Evolutionary conservation across 163 green algal genomes (phyloP).

Genomic region (Scenedesmus sp.): DNA sequence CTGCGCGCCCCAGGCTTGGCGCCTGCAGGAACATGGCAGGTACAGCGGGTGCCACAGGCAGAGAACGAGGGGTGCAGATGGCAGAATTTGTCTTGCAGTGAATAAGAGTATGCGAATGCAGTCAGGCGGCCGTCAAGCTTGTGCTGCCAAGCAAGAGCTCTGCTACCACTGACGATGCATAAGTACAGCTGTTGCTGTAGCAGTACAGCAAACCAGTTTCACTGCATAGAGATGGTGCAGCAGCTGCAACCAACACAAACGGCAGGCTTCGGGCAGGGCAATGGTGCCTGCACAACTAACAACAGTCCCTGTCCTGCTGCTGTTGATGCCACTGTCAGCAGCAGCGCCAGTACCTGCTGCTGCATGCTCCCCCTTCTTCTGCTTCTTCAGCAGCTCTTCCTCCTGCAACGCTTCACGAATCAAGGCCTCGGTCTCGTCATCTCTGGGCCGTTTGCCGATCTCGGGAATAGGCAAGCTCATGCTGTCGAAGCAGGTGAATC

Average conservation of each 20-base stretch:
- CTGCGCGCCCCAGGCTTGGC: background rate
- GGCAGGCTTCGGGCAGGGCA: no score
- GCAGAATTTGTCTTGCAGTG: background rate
- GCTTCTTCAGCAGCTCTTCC: slow-evolving; percentile 62
- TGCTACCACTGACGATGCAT: background rate
- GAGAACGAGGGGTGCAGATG: background rate
- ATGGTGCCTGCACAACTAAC: background rate
- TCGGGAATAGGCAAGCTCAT: slow-evolving; percentile 41
- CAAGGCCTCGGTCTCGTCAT: slow-evolving; percentile 50
- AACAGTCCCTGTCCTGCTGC: background rate
- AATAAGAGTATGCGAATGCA: background rate
- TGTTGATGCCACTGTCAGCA: background rate
- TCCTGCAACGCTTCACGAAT: slow-evolving; percentile 61
- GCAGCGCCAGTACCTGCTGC: slow-evolving; percentile 16
- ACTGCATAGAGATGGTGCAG: no score
- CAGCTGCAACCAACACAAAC: background rate
- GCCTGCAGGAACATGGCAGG: background rate
- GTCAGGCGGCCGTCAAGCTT: background rate
- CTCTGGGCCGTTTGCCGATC: slow-evolving; percentile 31
- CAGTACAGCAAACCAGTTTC: no score
- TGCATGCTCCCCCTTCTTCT: slow-evolving; percentile 47
- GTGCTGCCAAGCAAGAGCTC: no score
- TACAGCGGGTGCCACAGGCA: background rate
- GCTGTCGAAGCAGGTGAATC: background rate
- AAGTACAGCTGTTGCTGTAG: background rate